These are phyloP conservation scores for Fusarium sp. DNA, from an alignment of 2,329 filamentous ascomycete genomes.

Conservation along the genomic window DNA sequence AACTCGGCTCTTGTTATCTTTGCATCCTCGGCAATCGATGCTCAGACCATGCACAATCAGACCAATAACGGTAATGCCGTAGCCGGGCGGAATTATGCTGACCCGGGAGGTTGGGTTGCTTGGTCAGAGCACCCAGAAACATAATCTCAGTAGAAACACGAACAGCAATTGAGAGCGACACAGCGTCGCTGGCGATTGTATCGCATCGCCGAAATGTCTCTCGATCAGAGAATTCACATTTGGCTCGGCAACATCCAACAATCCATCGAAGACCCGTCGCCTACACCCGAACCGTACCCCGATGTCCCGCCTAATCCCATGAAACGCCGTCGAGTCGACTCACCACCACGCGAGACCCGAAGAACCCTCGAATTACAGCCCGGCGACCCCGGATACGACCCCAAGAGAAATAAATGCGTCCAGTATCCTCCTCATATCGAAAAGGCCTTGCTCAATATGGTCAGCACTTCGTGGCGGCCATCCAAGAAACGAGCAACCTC, in stretches of 20 bases:
- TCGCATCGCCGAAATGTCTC: background rate
- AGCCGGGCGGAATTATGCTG: background rate
- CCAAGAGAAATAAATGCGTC: background rate
- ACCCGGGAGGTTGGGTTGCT: background rate
- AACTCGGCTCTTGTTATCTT: background rate
- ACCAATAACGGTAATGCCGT: background rate
- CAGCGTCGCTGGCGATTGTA: background rate
- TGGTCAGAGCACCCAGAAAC: background rate
- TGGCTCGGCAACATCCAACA: background rate
- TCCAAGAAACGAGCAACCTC: background rate
- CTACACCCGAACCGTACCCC: rapidly evolving
- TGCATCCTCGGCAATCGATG: background rate
- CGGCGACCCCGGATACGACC: no score
- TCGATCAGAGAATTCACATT: background rate
- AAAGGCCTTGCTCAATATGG: background rate
- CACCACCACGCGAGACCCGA: background rate
- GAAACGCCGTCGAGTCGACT: background rate
- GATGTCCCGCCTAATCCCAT: background rate
- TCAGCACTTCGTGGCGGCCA: background rate
- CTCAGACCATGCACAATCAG: background rate
- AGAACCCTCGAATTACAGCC: rapidly evolving
- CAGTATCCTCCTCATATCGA: background rate
- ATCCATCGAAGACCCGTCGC: background rate
- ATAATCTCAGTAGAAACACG: background rate
- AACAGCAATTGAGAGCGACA: background rate